Evolutionary conservation across 2,329 filamentous ascomycete genomes (phyloP).

Genomic region (Cordyceps militaris): DNA sequence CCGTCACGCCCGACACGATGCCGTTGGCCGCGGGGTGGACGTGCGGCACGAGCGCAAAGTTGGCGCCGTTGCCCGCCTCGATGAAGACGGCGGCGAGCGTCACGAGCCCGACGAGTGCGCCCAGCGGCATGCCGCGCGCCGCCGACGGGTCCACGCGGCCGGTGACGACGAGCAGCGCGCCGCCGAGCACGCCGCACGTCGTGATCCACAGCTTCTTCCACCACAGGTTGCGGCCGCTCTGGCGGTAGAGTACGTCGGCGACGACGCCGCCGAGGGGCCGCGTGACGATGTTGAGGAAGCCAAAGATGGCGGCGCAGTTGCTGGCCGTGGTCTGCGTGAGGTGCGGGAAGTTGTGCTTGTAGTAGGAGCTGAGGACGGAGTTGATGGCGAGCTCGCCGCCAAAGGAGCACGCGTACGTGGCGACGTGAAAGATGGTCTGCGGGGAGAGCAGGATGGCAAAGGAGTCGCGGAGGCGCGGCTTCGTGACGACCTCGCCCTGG

Average conservation of each 20-base stretch:
- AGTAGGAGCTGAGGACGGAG: conserved; percentile 51
- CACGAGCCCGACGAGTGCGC: conserved; percentile 69
- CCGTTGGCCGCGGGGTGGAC: conserved; percentile 80
- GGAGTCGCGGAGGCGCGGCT: conserved; percentile 48
- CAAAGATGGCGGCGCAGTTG: conserved; percentile 65
- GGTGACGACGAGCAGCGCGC: conserved; percentile 53
- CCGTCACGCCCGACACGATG: conserved; percentile 66
- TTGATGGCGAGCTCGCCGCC: conserved; percentile 58
- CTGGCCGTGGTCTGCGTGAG: conserved; percentile 49
- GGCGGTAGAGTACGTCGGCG: conserved; percentile 43
- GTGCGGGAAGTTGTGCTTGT: conserved; percentile 51
- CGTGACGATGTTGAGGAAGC: conserved; percentile 63
- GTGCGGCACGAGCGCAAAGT: conserved; percentile 81
- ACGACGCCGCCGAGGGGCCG: conserved; percentile 58
- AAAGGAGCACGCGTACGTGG: conserved; percentile 57
- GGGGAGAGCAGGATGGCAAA: conserved; percentile 40
- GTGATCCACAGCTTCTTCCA: conserved; percentile 40
- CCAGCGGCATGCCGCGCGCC: conserved; percentile 29
- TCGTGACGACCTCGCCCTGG: conserved; percentile 44
- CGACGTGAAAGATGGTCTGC: conserved; percentile 48
- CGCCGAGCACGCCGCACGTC: conserved; percentile 51
- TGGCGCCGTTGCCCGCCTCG: conserved; percentile 78
- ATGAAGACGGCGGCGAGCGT: conserved; percentile 74
- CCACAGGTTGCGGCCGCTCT: conserved; percentile 28
- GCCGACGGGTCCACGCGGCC: conserved; percentile 57